Evolutionary conservation across 768 basidiomycete genomes (phyloP).

Genomic region (Tulasnella sp.): DNA sequence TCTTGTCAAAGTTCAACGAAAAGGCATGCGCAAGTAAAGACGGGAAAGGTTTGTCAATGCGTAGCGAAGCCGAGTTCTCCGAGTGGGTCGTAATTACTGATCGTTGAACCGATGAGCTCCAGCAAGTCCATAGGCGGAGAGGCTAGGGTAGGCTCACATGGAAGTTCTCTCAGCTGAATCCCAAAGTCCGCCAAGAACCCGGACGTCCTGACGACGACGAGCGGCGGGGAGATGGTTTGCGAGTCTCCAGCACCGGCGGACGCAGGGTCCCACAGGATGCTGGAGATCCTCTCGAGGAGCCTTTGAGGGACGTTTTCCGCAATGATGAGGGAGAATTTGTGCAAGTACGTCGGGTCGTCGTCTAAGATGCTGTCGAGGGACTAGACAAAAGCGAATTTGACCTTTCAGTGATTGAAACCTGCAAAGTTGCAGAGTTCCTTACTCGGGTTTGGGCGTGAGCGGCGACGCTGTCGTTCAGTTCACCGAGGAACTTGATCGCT

Average conservation of each 20-base stretch:
- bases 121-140: neutral
- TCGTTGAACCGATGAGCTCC: neutral
- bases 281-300: neutral
- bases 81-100: conserved; percentile 84
- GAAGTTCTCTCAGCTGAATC: conserved; percentile 82
- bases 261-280: conserved; percentile 21
- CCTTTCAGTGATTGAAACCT: neutral
- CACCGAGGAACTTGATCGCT: conserved; percentile 59
- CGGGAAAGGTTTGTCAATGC: conserved; percentile 84
- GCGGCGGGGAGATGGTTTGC: conserved; percentile 43
- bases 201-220: conserved; percentile 70
- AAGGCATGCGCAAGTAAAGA: conserved; percentile 61
- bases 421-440: neutral
- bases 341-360: conserved; percentile 39
- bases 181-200: conserved; percentile 87
- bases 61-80: conserved; percentile 59
- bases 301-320: conserved; percentile 57
- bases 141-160: conserved; percentile 38
- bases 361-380: conserved; percentile 48
- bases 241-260: conserved; percentile 46
- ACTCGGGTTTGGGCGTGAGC: conserved; percentile 49
- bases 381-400: conserved; percentile 16
- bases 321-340: conserved; percentile 68
- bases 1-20: conserved; percentile 55
- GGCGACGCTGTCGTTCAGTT: conserved; percentile 81